A percentile compares a stretch with the other conserved stretches of the same genome.
phyloP scores from a whole-genome alignment of 192 early-diverging fungal genomes.

The Entomortierella beljakovae region DNA sequence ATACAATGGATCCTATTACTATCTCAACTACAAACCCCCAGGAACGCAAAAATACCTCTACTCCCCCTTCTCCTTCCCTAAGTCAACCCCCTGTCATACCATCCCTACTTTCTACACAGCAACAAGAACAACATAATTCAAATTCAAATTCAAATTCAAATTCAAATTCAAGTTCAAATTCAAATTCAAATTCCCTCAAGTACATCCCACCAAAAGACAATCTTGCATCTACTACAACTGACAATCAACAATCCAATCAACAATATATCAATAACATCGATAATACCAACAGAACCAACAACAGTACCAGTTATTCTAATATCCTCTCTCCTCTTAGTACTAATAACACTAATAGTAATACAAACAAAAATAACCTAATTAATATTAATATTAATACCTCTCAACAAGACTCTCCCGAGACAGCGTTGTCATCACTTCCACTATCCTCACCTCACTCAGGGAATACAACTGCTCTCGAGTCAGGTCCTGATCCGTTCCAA shows the following conservation, averaged over 20 bases:
- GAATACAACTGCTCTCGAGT: neutral
- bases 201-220: too few species aligned
- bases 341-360: neutral
- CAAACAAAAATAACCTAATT: neutral
- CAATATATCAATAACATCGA: neutral
- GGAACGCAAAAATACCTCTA: too few species aligned
- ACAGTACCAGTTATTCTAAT: neutral
- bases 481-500: slow-evolving; percentile 5
- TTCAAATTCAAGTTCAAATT: too few species aligned
- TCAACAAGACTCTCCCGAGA: neutral
- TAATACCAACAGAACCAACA: neutral
- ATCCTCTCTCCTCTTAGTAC: too few species aligned
- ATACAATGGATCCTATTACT: neutral
- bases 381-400: neutral
- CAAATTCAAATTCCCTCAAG: too few species aligned
- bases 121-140: neutral
- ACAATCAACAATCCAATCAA: neutral
- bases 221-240: neutral
- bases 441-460: neutral
- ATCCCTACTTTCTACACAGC: neutral
- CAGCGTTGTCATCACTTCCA: neutral
- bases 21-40: neutral
- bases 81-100: neutral
- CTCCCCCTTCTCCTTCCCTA: neutral
- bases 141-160: too few species aligned